A percentile compares a stretch with the other conserved stretches of the same genome.
Evolutionary conservation across 1,284 basidiomycete genomes (phyloP).

Genomic region (Ustilago tritici): DNA sequence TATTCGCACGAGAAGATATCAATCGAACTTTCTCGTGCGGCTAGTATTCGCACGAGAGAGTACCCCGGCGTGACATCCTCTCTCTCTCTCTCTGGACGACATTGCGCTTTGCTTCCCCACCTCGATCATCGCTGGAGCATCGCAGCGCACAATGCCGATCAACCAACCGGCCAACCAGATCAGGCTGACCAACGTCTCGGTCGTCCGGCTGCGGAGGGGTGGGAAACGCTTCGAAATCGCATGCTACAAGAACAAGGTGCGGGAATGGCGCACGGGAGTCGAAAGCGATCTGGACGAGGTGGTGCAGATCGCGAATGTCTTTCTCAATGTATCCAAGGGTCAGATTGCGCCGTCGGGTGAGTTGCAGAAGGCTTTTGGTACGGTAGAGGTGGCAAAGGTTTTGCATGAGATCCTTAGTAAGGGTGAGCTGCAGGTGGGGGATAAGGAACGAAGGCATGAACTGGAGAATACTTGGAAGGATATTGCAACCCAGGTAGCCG

Average conservation of each 20-base stretch:
- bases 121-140: neutral
- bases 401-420: constrained; percentile 94
- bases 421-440: constrained; percentile 96
- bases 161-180: constrained; percentile 62
- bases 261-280: constrained; percentile 92
- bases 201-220: constrained; percentile 93
- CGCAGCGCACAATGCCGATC: neutral
- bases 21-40: too few species aligned
- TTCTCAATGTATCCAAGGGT: constrained; percentile 95
- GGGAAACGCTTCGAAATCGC: constrained; percentile 99
- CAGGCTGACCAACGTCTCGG: constrained; percentile 89
- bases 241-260: constrained; percentile 99
- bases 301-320: constrained; percentile 95
- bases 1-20: too few species aligned
- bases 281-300: constrained; percentile 96
- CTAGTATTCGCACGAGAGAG: too few species aligned
- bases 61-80: too few species aligned
- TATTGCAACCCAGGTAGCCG: constrained; percentile 91
- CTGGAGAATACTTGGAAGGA: constrained; percentile 85
- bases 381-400: constrained; percentile 78
- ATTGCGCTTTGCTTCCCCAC: neutral
- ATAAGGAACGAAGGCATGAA: constrained; percentile 94
- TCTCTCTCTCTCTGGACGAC: neutral
- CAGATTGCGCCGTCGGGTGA: constrained; percentile 90
- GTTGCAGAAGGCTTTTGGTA: constrained; percentile 90